Evolutionary conservation across 108 stramenopile genomes (phyloP).

Genomic region (Cyclotella atomus): DNA sequence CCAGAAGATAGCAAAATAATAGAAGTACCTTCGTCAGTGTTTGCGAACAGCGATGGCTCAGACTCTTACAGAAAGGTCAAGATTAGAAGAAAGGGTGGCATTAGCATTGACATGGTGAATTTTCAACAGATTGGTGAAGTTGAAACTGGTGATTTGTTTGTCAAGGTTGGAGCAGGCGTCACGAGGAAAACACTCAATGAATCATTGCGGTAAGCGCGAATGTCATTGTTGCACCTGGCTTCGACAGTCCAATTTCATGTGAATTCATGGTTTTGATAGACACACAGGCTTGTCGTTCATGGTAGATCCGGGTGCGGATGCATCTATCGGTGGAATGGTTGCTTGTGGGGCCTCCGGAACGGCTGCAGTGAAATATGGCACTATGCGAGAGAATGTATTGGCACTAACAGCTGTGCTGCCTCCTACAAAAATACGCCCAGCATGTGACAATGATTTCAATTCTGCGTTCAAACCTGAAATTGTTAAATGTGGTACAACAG

Average conservation of each 20-base stretch:
- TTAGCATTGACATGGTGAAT: constrained; percentile 71
- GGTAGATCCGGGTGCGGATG: constrained; percentile 96
- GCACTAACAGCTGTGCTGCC: constrained; percentile 83
- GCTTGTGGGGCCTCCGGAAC: constrained; percentile 93
- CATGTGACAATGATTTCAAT: constrained; percentile 33
- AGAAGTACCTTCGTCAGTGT: constrained; percentile 32
- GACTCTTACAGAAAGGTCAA: constrained; percentile 37
- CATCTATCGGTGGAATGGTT: constrained; percentile 92
- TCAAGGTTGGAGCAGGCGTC: constrained; percentile 77
- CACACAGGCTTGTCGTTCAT: constrained; percentile 91
- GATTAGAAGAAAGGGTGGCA: constrained; percentile 55
- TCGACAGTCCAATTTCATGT: not conserved
- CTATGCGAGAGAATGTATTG: constrained; percentile 94
- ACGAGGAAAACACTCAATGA: constrained; percentile 75
- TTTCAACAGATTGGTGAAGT: constrained; percentile 49
- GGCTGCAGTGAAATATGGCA: constrained; percentile 94
- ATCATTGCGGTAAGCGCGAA: constrained; percentile 58
- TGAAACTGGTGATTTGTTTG: constrained; percentile 56
- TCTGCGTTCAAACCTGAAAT: constrained; percentile 21
- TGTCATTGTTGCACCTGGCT: not conserved
- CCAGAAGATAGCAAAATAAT: constrained; percentile 29
- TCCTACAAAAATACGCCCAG: constrained; percentile 46
- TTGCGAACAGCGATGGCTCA: constrained; percentile 7
- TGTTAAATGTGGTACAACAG: constrained; percentile 62
- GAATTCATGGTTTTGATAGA: constrained; percentile 5